Percentiles rank a stretch among this genome's conserved stretches.
phyloP scores from a whole-genome alignment of 345 rosid genomes.

The Citrus glauca region DNA sequence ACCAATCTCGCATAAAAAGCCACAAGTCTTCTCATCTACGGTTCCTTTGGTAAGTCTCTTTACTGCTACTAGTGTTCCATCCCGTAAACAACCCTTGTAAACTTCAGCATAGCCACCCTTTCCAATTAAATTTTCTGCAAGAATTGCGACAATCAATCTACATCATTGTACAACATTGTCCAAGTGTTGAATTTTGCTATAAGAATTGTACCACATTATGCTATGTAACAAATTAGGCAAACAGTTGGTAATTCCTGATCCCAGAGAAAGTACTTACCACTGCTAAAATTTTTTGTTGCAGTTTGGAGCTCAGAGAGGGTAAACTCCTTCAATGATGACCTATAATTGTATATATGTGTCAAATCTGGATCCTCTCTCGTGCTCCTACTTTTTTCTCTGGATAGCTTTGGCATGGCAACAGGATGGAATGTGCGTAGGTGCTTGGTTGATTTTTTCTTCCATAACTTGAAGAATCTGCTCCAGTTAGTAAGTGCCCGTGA shows the following conservation, averaged over 20 bases:
- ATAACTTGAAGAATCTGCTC: constrained; percentile 61
- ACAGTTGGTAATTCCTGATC: background rate
- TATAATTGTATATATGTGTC: constrained; percentile 53
- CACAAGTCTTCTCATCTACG: constrained; percentile 53
- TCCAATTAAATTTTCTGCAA: constrained; percentile 75
- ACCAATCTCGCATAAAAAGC: constrained; percentile 80
- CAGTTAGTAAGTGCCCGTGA: constrained; percentile 44
- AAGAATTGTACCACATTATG: background rate
- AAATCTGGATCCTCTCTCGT: constrained; percentile 34
- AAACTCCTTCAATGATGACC: constrained; percentile 58
- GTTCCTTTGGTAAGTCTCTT: constrained; percentile 75
- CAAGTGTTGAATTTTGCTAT: background rate
- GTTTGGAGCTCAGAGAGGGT: constrained; percentile 49
- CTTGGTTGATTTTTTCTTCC: constrained; percentile 60
- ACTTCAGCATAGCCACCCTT: constrained; percentile 92
- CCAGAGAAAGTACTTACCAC: constrained; percentile 30
- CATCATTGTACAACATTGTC: constrained; percentile 3
- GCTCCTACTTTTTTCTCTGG: constrained; percentile 43
- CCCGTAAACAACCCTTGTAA: constrained; percentile 58
- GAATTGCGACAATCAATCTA: constrained; percentile 1
- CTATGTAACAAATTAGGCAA: background rate
- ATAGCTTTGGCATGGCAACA: constrained; percentile 25
- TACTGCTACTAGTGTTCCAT: constrained; percentile 70
- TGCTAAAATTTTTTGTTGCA: constrained; percentile 72
- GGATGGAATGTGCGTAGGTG: constrained; percentile 49